Conservation (phyloP, 495 filamentous ascomycete species). For the Hypomontagnella submonticulosa region DNA sequence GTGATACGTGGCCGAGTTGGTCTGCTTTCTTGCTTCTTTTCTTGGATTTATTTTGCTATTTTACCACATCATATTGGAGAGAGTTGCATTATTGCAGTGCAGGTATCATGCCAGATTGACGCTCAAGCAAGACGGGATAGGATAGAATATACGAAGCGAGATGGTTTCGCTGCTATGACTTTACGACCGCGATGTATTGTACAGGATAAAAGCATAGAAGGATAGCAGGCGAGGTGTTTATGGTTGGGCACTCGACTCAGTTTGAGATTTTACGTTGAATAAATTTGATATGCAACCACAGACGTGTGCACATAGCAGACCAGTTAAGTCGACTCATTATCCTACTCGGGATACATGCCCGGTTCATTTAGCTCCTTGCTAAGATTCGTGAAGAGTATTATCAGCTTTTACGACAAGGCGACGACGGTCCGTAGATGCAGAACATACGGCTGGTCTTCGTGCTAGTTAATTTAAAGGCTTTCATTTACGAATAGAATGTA, state of each 20-base stretch:
- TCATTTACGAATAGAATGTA: too few species aligned
- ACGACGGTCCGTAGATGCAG: too few species aligned
- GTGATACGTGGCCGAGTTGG: background rate
- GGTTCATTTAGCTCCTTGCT: too few species aligned
- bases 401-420: too few species aligned
- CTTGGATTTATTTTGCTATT: background rate
- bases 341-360: too few species aligned
- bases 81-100: background rate
- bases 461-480: too few species aligned
- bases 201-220: constrained; percentile 19
- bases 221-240: constrained; percentile 24
- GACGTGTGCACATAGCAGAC: too few species aligned
- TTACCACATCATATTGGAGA: background rate
- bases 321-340: too few species aligned
- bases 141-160: constrained; percentile 2
- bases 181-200: constrained; percentile 17
- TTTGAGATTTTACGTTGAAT: constrained; percentile 8
- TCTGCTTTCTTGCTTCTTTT: background rate
- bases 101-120: constrained; percentile 1
- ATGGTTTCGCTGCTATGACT: constrained; percentile 13
- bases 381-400: too few species aligned
- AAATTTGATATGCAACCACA: background rate
- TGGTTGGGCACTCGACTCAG: constrained; percentile 14
- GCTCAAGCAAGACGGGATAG: constrained; percentile 1
- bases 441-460: too few species aligned